Evolutionary conservation across 1,284 basidiomycete genomes (phyloP).

Genomic region (Cutaneotrichosporon cutaneum): DNA sequence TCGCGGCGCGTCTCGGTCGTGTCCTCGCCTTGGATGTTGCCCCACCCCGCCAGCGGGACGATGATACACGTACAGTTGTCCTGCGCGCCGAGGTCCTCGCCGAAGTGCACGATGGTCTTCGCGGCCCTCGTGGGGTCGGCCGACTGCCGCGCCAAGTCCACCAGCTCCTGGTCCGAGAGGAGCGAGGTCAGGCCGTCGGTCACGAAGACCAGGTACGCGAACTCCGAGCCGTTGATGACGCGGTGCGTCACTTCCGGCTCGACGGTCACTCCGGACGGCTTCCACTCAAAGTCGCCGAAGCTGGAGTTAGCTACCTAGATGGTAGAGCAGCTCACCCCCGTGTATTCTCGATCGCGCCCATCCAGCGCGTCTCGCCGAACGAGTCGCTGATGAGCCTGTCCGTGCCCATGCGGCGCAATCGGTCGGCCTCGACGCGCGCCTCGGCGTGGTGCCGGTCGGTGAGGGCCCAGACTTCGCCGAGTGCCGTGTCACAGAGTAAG

Average conservation of each 20-base stretch:
- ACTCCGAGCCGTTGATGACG: slow-evolving; percentile 69
- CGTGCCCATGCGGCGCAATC: slow-evolving; percentile 78
- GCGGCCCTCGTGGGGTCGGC: slow-evolving; percentile 77
- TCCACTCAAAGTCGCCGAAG: slow-evolving; percentile 87
- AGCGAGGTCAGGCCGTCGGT: slow-evolving; percentile 91
- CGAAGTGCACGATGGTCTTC: slow-evolving; percentile 76
- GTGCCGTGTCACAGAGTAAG: slow-evolving; percentile 71
- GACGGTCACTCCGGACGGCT: slow-evolving; percentile 85
- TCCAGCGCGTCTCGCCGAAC: slow-evolving; percentile 94
- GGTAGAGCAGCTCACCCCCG: slow-evolving; percentile 63
- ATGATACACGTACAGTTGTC: slow-evolving; percentile 92
- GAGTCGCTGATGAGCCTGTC: slow-evolving; percentile 82
- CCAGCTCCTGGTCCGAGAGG: slow-evolving; percentile 89
- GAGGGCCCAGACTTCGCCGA: slow-evolving; percentile 71
- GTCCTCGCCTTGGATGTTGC: slow-evolving; percentile 68
- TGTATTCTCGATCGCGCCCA: slow-evolving; percentile 93
- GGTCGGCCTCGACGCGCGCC: slow-evolving; percentile 74
- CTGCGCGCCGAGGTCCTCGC: slow-evolving; percentile 83
- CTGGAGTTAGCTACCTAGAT: slow-evolving; percentile 53
- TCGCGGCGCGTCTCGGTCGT: slow-evolving; percentile 75
- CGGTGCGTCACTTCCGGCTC: slow-evolving; percentile 88
- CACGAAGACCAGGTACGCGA: slow-evolving; percentile 75
- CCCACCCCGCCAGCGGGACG: slow-evolving; percentile 92
- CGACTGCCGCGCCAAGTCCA: slow-evolving; percentile 77
- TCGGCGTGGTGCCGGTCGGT: slow-evolving; percentile 94